A percentile compares a stretch with the other conserved stretches of the same genome.
phyloP scores from a whole-genome alignment of 129 eudicot genomes.

The Mikania micrantha region DNA sequence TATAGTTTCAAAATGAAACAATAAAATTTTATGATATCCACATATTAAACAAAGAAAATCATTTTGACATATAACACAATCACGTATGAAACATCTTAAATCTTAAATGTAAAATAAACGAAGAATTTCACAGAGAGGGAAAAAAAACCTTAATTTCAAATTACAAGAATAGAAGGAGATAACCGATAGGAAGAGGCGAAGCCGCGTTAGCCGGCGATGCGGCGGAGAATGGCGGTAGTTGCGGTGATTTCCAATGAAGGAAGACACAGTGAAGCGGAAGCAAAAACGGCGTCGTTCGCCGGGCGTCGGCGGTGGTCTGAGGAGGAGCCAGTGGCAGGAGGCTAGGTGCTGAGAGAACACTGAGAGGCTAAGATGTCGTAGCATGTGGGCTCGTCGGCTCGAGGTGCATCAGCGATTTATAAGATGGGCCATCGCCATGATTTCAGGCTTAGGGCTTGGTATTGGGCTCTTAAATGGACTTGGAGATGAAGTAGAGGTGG shows the following conservation, averaged over 20 bases:
- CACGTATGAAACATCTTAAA: neutral
- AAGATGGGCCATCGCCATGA: neutral
- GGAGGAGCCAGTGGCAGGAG: neutral
- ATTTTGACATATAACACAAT: neutral
- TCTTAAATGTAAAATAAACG: neutral
- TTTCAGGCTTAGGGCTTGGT: neutral
- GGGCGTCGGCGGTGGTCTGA: neutral
- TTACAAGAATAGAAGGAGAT: neutral
- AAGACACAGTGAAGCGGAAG: neutral
- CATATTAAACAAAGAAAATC: neutral
- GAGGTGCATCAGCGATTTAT: neutral
- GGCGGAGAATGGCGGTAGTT: neutral
- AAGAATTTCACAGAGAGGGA: neutral
- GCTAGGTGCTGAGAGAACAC: neutral
- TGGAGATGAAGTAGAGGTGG: neutral
- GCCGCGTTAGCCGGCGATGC: neutral
- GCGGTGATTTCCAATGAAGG: neutral
- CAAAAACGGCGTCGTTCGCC: neutral
- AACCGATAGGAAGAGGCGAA: neutral
- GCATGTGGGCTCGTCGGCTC: neutral
- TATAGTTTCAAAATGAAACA: neutral
- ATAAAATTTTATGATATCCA: neutral
- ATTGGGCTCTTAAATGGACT: neutral
- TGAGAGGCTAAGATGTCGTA: neutral
- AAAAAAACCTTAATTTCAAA: neutral